Conservation (phyloP, 345 rosid species). For the Eucalyptus curtisii region DNA sequence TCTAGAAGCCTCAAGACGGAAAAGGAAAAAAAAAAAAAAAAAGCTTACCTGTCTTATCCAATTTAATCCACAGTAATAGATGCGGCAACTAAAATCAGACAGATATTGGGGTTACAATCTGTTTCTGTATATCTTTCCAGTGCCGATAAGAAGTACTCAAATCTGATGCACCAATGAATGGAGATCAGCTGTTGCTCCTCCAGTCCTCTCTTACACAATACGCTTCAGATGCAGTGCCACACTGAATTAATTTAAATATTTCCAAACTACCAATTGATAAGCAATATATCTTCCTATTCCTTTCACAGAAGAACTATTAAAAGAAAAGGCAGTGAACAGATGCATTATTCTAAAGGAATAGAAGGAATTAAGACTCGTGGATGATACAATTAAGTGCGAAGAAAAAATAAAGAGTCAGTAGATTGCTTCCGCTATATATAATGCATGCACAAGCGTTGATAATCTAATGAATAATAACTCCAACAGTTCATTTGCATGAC, state of each 20-base stretch:
- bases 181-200: not conserved
- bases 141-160: not conserved
- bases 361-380: not conserved
- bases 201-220: not conserved
- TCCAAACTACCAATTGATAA: not conserved
- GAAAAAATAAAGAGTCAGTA: not conserved
- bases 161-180: not conserved
- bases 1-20: not conserved
- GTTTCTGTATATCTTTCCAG: not conserved
- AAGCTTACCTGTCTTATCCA: not conserved
- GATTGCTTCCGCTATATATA: fast-evolving
- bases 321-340: not conserved
- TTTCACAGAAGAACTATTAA: not conserved
- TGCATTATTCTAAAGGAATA: not conserved
- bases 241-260: not conserved
- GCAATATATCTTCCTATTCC: not conserved
- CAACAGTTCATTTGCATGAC: not conserved
- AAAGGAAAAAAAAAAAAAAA: not conserved
- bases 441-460: not conserved
- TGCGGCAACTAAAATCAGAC: not conserved
- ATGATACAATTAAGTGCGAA: not conserved
- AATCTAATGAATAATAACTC: not conserved
- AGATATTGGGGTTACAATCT: not conserved
- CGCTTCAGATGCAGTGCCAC: not conserved
- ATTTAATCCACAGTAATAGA: not conserved